Evolutionary conservation across 1,284 basidiomycete genomes (phyloP), one percentile per base, ranked within the genome.

Genomic region (Chalciporus piperatoides): DNA sequence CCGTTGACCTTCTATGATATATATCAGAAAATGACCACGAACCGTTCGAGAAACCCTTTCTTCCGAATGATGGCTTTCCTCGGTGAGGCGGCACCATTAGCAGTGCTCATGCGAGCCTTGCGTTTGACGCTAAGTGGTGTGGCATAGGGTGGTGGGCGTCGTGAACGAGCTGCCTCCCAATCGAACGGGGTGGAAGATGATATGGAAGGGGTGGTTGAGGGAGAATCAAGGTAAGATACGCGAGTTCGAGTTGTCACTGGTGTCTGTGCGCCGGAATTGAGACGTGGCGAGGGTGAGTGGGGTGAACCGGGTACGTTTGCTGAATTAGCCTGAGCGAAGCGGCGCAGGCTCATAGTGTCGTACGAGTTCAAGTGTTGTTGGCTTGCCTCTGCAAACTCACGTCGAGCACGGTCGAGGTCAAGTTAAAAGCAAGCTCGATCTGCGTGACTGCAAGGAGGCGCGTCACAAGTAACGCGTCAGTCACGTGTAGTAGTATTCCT

Each of bases 131-230:
- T 74, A 3, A 73, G 55, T 5, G 84, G 84, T 0, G 79, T 81
- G 5, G 71, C 74, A 70, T 85, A 90, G 2, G 87, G 88, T 14
- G 86, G 79, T 6, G 85, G 81, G 53, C 76, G 75, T 46, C 76
- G 73, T 1, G 78, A 75, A 17, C 82, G 73, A 8, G 81, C 88
- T 0, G 89, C 88, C 36, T 86, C 84, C 89, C 88, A 91, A 69
- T 91, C 88, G 61, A 91, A 90, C 0, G 86, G 84, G 9, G 76
- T 68, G 10, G 83, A 82, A 0, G 83, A 82, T 11, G 85, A 87
- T 37, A 84, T 73, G 2, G 86, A 90, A 1, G 84, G 80, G 0
- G 81, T 80, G 1, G 75, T 68, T 43, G 76, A 81, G 5, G 75
- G 85, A 25, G 76, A 86, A 54, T 78, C 70, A 41, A 79, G 64